Evolutionary conservation across 352 stramenopile species (phyloP).

Genomic region (Globisporangium barbulae): DNA sequence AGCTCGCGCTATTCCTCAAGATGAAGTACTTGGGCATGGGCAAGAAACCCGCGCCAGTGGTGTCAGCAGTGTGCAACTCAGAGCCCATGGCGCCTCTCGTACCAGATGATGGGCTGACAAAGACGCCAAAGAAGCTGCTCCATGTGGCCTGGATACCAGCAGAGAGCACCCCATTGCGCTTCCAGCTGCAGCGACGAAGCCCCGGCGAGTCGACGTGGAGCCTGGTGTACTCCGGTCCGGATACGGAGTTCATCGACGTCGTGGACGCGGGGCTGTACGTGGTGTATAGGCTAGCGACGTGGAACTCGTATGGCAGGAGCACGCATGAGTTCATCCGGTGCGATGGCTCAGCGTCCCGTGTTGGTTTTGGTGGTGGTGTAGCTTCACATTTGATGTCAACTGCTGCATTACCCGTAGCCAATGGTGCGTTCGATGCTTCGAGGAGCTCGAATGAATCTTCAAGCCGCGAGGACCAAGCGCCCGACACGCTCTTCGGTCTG

Average conservation of each 20-base stretch:
- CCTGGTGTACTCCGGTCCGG: slow-evolving; percentile 54
- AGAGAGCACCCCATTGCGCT: slow-evolving; percentile 48
- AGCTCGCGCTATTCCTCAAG: slow-evolving; percentile 81
- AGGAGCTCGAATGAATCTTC: slow-evolving; percentile 1
- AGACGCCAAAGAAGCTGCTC: slow-evolving; percentile 34
- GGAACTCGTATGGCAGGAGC: slow-evolving; percentile 82
- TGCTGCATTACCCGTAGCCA: background rate
- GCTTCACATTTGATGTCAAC: background rate
- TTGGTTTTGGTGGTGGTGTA: no score
- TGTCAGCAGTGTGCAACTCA: slow-evolving; percentile 35
- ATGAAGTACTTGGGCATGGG: slow-evolving; percentile 82
- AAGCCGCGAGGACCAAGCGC: slow-evolving; percentile 9
- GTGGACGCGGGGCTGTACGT: slow-evolving; percentile 50
- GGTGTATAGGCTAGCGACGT: slow-evolving; percentile 74
- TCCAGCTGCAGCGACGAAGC: slow-evolving; percentile 67
- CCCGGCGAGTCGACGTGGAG: slow-evolving; percentile 56
- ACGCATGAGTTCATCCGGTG: slow-evolving; percentile 57
- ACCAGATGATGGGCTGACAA: background rate
- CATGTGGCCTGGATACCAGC: slow-evolving; percentile 57
- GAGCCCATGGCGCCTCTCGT: slow-evolving; percentile 11
- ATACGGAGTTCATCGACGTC: slow-evolving; percentile 72
- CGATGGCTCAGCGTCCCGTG: slow-evolving; percentile 9
- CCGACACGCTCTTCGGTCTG: slow-evolving; percentile 32
- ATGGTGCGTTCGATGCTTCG: background rate
- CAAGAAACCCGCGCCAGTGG: slow-evolving; percentile 44